Evolutionary conservation across 306 rosid genomes (phyloP).

Genomic region (Fragaria nilgerrensis): DNA sequence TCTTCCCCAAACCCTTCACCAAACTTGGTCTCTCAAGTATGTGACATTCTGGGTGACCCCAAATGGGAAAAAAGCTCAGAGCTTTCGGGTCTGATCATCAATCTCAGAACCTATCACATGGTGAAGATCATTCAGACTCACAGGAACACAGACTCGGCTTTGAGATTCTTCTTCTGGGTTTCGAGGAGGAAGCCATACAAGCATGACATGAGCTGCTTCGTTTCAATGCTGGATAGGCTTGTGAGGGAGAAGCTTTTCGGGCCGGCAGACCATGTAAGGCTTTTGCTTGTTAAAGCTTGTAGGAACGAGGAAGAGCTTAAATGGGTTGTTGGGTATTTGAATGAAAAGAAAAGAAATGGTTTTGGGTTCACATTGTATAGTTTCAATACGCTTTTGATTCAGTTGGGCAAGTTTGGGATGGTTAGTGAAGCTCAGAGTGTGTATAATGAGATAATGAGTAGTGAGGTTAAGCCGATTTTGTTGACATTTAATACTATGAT

Average conservation of each 20-base stretch:
- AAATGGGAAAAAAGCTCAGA: constrained; percentile 34
- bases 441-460: constrained; percentile 27
- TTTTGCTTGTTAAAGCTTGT: constrained; percentile 43
- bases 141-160: constrained; percentile 25
- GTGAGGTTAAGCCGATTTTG: constrained; percentile 38
- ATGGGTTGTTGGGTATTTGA: constrained; percentile 29
- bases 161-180: constrained; percentile 46
- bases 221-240: constrained; percentile 38
- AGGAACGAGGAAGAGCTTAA: constrained; percentile 30
- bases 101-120: constrained; percentile 25
- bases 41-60: constrained; percentile 32
- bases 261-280: constrained; percentile 39
- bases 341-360: constrained; percentile 22
- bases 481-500: constrained; percentile 39
- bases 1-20: constrained; percentile 12
- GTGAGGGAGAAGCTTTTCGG: constrained; percentile 26
- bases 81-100: constrained; percentile 26
- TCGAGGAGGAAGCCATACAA: constrained; percentile 21
- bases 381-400: constrained; percentile 45
- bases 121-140: constrained; percentile 31
- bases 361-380: constrained; percentile 40
- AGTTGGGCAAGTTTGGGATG: constrained; percentile 44
- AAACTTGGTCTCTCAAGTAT: constrained; percentile 25
- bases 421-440: constrained; percentile 31
- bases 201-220: constrained; percentile 33